Evolutionary conservation across 805 yeast species (phyloP), one percentile per base, ranked within the genome.

Genomic region (Sugiyamaella marilandica): DNA sequence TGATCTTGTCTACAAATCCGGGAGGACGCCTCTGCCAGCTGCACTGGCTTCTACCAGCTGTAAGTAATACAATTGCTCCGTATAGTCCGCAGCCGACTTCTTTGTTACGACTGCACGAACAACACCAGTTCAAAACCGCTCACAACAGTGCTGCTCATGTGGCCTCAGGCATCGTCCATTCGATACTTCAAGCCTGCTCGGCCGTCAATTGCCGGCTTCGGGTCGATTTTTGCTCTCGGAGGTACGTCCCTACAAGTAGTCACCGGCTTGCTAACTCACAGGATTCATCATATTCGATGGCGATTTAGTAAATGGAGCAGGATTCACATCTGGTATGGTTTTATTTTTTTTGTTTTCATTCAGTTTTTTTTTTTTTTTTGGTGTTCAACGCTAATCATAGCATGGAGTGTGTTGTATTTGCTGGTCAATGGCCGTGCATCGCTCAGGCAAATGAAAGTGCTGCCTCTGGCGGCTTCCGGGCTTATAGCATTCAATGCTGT

Each of bases 321-420:
- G 96, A 0, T 85, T 90, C 62, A 56, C 68, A 2, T 59, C 69
- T 7, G 64, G 66, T 63, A 51, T 43, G 62, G 31, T n/a, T 32
- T 45, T 45, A 19, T 16, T 11, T 9, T 10, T 31, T 8, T 33
- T 16, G 33, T 2, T 41, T 9, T 4, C n/a, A n/a, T n/a, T n/a
- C n/a, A n/a, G n/a, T n/a, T n/a, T n/a, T n/a, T 10, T 31, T 8
- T 33, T 16, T 46, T 2, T 41, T 9, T 4, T 5, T 10, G 26
- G 14, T 21, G 16, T 24, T 13, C 10, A 14, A 14, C 14, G n/a
- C 34, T 45, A 51, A 52, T 33, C 26, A 74, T 80, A 61, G 95
- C 94, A 1, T 91, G 97, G 96, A 80, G 87, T 7, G 66, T 85
- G 7, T 68, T 90, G 53, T 91, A 87, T 62, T 64, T 84, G 53